Percentiles rank a stretch among this genome's conserved stretches.
phyloP scores from a whole-genome alignment of 1,139 yeast species.

The Entelexis paramagnoliae region DNA sequence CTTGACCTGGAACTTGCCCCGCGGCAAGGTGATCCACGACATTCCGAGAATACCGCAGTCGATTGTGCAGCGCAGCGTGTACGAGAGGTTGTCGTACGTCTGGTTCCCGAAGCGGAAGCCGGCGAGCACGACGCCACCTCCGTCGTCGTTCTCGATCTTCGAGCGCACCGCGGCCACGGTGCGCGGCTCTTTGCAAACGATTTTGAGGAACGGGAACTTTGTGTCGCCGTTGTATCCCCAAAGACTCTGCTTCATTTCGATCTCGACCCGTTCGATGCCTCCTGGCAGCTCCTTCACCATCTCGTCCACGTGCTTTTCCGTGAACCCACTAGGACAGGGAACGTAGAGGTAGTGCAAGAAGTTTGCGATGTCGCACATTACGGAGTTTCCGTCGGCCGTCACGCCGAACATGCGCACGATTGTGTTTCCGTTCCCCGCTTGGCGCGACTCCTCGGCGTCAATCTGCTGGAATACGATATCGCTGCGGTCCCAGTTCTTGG shows the following conservation, averaged over 20 bases:
- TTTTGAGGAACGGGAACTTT: constrained; percentile 69
- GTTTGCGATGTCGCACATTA: constrained; percentile 80
- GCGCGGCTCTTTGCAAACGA: constrained; percentile 55
- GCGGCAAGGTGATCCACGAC: constrained; percentile 94
- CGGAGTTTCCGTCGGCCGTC: constrained; percentile 74
- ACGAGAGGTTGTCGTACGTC: constrained; percentile 84
- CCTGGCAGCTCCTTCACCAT: constrained; percentile 41
- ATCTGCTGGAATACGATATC: constrained; percentile 64
- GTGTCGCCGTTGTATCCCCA: constrained; percentile 87
- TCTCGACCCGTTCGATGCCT: constrained; percentile 40
- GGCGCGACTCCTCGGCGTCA: constrained; percentile 75
- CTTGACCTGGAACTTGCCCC: constrained; percentile 47
- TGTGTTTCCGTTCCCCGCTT: constrained; percentile 34
- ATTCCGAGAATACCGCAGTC: constrained; percentile 84
- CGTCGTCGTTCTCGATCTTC: constrained; percentile 52
- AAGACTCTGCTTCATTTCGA: constrained; percentile 65
- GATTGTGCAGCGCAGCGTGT: constrained; percentile 75
- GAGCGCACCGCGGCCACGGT: constrained; percentile 58
- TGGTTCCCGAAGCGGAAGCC: constrained; percentile 33
- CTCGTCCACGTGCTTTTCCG: constrained; percentile 42
- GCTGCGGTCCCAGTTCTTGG: constrained; percentile 9
- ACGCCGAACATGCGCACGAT: constrained; percentile 85
- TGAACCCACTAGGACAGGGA: constrained; percentile 77
- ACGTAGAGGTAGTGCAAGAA: constrained; percentile 85
- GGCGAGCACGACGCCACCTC: background rate